Evolutionary conservation across 2,329 filamentous ascomycete species (phyloP).

Genomic region (Xylariaceae sp.): DNA sequence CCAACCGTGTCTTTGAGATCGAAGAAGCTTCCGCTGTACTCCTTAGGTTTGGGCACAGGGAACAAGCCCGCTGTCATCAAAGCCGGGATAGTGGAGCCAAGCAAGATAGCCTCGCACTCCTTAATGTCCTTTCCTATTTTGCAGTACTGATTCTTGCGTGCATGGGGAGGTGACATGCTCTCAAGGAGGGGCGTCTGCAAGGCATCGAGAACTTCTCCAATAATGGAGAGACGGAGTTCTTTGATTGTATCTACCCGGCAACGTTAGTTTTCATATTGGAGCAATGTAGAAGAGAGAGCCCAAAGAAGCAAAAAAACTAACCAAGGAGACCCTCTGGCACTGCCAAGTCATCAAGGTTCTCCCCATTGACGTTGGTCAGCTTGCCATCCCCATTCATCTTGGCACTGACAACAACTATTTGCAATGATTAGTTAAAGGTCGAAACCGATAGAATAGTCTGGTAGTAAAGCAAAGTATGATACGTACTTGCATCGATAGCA

Average conservation of each 20-base stretch:
- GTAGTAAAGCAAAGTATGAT: slow-evolving; percentile 20
- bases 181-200: slow-evolving; percentile 10
- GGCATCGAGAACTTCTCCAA: slow-evolving; percentile 16
- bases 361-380: slow-evolving; percentile 19
- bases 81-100: slow-evolving; percentile 19
- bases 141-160: slow-evolving; percentile 14
- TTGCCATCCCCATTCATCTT: slow-evolving; percentile 18
- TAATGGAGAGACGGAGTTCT: slow-evolving; percentile 11
- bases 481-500: too few species aligned
- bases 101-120: slow-evolving; percentile 26
- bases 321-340: slow-evolving; percentile 21
- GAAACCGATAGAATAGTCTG: too few species aligned
- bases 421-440: too few species aligned
- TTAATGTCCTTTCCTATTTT: slow-evolving; percentile 15
- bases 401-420: slow-evolving; percentile 18
- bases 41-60: slow-evolving; percentile 18
- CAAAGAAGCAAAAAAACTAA: slow-evolving; percentile 8
- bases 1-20: slow-evolving; percentile 16
- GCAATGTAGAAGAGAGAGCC: neutral
- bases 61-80: slow-evolving; percentile 18
- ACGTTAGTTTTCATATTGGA: slow-evolving; percentile 1
- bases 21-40: slow-evolving; percentile 18
- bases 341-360: slow-evolving; percentile 18
- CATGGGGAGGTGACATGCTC: neutral
- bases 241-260: slow-evolving; percentile 13